Base-by-base conservation (phyloP, 2,329 filamentous ascomycete genomes). In the Pleoardoris graminearum region DNA sequence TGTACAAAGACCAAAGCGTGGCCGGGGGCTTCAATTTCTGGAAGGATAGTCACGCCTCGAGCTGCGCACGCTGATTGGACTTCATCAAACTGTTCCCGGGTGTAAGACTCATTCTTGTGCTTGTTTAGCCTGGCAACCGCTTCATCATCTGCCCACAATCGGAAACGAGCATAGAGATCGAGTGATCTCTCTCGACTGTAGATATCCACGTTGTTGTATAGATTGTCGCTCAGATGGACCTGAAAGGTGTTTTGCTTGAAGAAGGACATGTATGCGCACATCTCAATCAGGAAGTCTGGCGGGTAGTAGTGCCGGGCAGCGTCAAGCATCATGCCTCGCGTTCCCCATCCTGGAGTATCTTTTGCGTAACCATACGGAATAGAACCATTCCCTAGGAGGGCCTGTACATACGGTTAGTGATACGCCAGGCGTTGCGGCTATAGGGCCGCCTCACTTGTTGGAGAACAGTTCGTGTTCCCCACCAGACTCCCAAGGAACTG, bases 91-190 rank as follows among this genome's bases (percentile, higher is more conserved):
- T 59, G 54, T 19, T 54, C 50, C 7, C 49, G 48, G 4, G 62
- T 59, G 42, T 60, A 63, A 1, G 62, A 61, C 41, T 65, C 62
- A 46, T 65, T 65, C 27, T 75, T 21, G 43, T 78, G 66, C 16
- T 76, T 77, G 46, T 81, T 80, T 7, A 86, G 67, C 0, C 81
- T 81, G 0, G 66, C 71, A 1, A 85, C 65, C 0, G 73, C 73
- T 0, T 76, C 61, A 8, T 75, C 70, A 21, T 82, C 77, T 0
- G 82, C 83, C 63, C 75, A 77, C 2, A 83, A 70, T 0, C 82
- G 74, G 61, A 85, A 86, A 5, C 80, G 75, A 1, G 82, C 78
- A 54, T 84, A 84, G 0, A 84, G 72, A 10, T 77, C 67, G 23
- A 80, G 63, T 48, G 77, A 79, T 0, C 74, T 75, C 42, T 80